Conservation (phyloP, 2,329 filamentous ascomycete species). For the Clathrospora elynae region DNA sequence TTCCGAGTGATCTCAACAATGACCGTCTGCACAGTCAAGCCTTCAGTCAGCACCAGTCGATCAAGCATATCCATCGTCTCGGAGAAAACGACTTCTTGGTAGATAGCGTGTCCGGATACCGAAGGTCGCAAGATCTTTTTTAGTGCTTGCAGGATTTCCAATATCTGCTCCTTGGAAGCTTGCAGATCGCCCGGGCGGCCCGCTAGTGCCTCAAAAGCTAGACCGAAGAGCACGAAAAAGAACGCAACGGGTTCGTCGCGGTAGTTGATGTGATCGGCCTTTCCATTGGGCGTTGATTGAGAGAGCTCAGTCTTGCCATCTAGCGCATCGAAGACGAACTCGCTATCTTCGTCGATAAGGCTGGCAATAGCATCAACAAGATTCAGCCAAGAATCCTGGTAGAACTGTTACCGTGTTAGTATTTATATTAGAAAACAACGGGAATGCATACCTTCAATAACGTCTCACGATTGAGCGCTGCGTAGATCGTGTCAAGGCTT, state of each 20-base stretch:
- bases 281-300: constrained; percentile 53
- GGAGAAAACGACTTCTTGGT: constrained; percentile 91
- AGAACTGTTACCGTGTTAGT: constrained; percentile 64
- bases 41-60: constrained; percentile 88
- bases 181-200: constrained; percentile 75
- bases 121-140: constrained; percentile 95
- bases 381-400: constrained; percentile 96
- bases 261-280: constrained; percentile 85
- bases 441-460: constrained; percentile 66
- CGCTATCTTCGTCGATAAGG: constrained; percentile 95
- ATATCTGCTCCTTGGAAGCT: constrained; percentile 74
- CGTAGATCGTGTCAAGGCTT: constrained; percentile 91
- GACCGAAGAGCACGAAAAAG: constrained; percentile 96
- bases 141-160: constrained; percentile 87
- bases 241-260: constrained; percentile 97
- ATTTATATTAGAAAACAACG: not conserved
- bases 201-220: constrained; percentile 93
- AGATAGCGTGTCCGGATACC: constrained; percentile 94
- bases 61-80: constrained; percentile 97
- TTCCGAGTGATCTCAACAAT: constrained; percentile 94
- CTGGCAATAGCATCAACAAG: constrained; percentile 97
- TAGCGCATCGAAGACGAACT: constrained; percentile 94
- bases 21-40: constrained; percentile 82
- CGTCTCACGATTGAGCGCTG: constrained; percentile 91
- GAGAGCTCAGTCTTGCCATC: constrained; percentile 71